A percentile compares a stretch with the other conserved stretches of the same genome.
Conservation (phyloP, 2,329 filamentous ascomycete genomes). For the Calonectria hawksworthii region DNA sequence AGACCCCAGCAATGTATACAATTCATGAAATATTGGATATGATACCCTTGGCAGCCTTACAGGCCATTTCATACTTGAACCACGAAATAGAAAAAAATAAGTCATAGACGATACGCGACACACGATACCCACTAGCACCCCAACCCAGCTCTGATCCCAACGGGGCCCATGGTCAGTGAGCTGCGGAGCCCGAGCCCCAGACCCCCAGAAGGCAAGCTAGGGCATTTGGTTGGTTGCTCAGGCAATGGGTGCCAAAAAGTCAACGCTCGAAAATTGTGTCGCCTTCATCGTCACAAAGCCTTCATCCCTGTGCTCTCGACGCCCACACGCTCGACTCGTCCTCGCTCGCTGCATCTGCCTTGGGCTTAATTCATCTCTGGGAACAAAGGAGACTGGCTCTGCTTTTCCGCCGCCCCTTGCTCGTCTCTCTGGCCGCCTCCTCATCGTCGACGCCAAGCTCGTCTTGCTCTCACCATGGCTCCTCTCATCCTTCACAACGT, state of each 20-base stretch:
- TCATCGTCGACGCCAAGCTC: conserved; percentile 1
- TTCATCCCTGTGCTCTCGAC: conserved; percentile 12
- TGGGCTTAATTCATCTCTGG: background rate
- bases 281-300: conserved; percentile 9
- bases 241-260: conserved; percentile 22
- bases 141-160: background rate
- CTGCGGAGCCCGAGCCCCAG: conserved; percentile 14
- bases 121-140: background rate
- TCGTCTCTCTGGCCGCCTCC: conserved; percentile 7
- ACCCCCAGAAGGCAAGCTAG: background rate
- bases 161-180: conserved; percentile 1
- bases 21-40: background rate
- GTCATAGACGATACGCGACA: background rate
- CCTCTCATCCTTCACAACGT: conserved; percentile 78
- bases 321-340: background rate
- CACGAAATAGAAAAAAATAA: background rate
- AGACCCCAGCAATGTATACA: background rate
- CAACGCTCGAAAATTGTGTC: conserved; percentile 19
- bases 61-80: background rate
- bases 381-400: background rate
- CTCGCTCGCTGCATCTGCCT: background rate
- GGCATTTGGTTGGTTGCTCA: conserved; percentile 25
- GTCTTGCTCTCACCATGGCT: conserved; percentile 61
- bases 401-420: background rate
- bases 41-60: background rate